Conservation (phyloP, 2,329 filamentous ascomycete genomes). For the Ascochyta koolunga region DNA sequence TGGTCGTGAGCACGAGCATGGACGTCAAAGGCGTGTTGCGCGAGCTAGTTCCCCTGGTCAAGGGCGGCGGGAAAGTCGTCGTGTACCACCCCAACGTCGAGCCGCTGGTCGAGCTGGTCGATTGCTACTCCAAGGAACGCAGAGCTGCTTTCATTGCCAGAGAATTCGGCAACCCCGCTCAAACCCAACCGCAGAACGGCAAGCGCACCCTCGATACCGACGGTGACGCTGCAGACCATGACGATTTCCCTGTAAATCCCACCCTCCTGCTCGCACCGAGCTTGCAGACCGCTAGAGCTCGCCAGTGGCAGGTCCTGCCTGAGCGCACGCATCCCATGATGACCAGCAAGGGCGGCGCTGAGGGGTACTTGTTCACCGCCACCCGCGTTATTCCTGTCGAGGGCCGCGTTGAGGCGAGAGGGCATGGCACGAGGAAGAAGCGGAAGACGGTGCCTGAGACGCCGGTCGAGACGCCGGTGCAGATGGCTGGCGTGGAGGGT, state of each 20-base stretch:
- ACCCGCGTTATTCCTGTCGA: slow-evolving; percentile 80
- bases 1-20: slow-evolving; percentile 83
- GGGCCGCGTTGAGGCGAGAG: slow-evolving; percentile 81
- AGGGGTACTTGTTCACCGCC: slow-evolving; percentile 88
- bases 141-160: slow-evolving; percentile 67
- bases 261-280: slow-evolving; percentile 78
- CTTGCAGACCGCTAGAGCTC: slow-evolving; percentile 79
- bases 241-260: slow-evolving; percentile 87
- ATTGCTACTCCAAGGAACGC: slow-evolving; percentile 82
- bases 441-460: slow-evolving; percentile 57
- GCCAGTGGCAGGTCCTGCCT: slow-evolving; percentile 89
- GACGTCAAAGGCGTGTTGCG: slow-evolving; percentile 77
- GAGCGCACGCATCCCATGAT: slow-evolving; percentile 92
- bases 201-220: slow-evolving; percentile 19
- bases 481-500: background rate
- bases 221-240: slow-evolving; percentile 40
- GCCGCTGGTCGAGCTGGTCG: slow-evolving; percentile 75
- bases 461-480: slow-evolving; percentile 1
- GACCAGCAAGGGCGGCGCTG: slow-evolving; percentile 84
- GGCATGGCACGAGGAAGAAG: slow-evolving; percentile 69
- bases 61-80: slow-evolving; percentile 81
- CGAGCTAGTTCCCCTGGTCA: slow-evolving; percentile 77
- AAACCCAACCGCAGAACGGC: slow-evolving; percentile 18
- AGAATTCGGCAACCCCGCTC: slow-evolving; percentile 25
- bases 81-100: slow-evolving; percentile 85